Evolutionary conservation across 306 rosid species (phyloP), one percentile per base, ranked within the genome.

Genomic region (Rosa chinensis): DNA sequence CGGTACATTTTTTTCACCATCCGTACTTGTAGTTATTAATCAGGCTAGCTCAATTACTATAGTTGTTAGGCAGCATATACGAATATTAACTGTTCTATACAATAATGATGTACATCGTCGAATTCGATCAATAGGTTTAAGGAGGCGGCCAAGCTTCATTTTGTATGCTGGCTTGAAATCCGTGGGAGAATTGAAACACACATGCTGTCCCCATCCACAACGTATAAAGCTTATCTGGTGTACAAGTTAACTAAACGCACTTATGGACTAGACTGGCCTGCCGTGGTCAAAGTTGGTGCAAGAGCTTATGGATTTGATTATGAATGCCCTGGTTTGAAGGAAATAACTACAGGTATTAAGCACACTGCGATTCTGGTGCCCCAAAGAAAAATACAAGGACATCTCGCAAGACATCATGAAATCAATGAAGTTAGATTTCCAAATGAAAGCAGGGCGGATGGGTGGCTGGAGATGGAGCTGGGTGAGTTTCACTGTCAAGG

Each of bases 131-230:
- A 17, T 80, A 90, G 94, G 88, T 92, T 90, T 74, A 52, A 49
- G 32, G 92, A 89, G 45, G 87, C 84, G 44, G 91, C 92, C 0
- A 86, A 86, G 84, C 87, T 89, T 10, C 7, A 75, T 8, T 1
- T 20, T 1, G 92, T 88, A 53, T 86, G 92, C 21, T 90, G 96
- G 93, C 78, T 92, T 64, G 96, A 92, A 77, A 85, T 92, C 10
- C 77, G 84, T 6, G 96, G 96, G 8, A 58, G 77, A 78, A 86
- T 90, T 0, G 80, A 81, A 12, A 78, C 67, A 5, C 0, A 70
- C 28, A 73, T 82, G 81, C 58, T 92, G 39, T 89, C 97, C 3
- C 81, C 84, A 3, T 25, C 58, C 5, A 92, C 97, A 2, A 1
- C 47, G 50, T 92, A 90, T 28, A 77, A 87, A 13, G 93, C 89